Conservation (phyloP, 495 filamentous ascomycete species). For the Trichoderma virens region DNA sequence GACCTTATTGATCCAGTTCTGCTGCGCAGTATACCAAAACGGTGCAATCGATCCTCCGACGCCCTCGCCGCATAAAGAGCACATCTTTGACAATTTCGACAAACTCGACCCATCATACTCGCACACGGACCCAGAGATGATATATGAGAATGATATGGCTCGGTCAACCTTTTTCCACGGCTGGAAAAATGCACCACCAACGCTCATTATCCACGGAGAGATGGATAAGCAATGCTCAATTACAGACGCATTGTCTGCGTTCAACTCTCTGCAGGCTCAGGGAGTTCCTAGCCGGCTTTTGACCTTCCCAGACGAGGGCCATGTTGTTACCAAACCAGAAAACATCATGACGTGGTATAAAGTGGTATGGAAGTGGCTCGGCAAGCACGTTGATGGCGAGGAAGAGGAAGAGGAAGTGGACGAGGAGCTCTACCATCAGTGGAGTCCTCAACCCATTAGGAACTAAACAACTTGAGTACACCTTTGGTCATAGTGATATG, state of each 20-base stretch:
- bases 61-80: slow-evolving; percentile 12
- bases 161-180: slow-evolving; percentile 34
- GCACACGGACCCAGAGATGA: background rate
- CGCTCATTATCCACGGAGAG: slow-evolving; percentile 42
- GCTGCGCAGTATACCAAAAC: slow-evolving; percentile 19
- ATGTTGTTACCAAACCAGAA: slow-evolving; percentile 59
- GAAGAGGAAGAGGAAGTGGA: no score
- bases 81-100: background rate
- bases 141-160: background rate
- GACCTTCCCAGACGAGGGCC: slow-evolving; percentile 48
- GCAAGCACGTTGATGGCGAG: slow-evolving; percentile 1
- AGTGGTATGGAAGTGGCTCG: slow-evolving; percentile 60
- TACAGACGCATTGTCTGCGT: slow-evolving; percentile 60
- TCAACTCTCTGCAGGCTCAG: slow-evolving; percentile 61
- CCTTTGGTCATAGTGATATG: no score
- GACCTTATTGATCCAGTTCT: slow-evolving; percentile 15
- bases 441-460: no score
- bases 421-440: no score
- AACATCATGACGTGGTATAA: slow-evolving; percentile 63
- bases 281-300: slow-evolving; percentile 51
- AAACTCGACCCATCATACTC: slow-evolving; percentile 11
- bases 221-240: slow-evolving; percentile 67
- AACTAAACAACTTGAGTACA: no score
- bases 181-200: slow-evolving; percentile 42
- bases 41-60: slow-evolving; percentile 17